These are phyloP conservation scores for Rhypophila decipiens DNA, from an alignment of 495 filamentous ascomycete genomes.

Conservation along the genomic window DNA sequence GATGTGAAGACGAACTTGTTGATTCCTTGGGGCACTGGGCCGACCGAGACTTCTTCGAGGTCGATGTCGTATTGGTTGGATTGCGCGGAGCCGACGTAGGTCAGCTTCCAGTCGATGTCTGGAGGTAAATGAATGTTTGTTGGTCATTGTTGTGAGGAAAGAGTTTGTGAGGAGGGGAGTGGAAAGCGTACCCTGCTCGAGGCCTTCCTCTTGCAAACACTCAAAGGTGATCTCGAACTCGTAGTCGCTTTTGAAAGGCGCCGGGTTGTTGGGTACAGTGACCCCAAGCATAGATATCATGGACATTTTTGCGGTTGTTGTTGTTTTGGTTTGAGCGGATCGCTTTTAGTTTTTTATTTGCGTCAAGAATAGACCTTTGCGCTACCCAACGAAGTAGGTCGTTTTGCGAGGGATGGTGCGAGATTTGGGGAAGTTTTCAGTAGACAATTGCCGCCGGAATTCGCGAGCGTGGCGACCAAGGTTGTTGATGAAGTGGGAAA, in stretches of 20 bases:
- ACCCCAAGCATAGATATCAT: conserved; percentile 94
- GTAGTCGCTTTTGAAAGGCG: conserved; percentile 80
- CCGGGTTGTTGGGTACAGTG: conserved; percentile 93
- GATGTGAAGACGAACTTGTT: conserved; percentile 99
- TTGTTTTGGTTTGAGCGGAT: no score
- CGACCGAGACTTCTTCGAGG: conserved; percentile 92
- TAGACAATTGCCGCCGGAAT: no score
- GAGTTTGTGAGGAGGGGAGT: background rate
- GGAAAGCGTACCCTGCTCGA: conserved; percentile 76
- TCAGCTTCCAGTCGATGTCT: conserved; percentile 99
- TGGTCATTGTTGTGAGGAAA: background rate
- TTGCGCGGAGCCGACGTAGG: conserved; percentile 95
- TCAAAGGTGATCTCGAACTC: conserved; percentile 98
- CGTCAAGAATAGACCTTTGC: no score
- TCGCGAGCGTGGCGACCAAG: no score
- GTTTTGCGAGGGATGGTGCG: no score
- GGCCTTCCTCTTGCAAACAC: conserved; percentile 63
- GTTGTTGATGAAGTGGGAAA: background rate
- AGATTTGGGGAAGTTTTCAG: no score
- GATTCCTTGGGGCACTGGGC: conserved; percentile 90
- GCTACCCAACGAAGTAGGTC: no score
- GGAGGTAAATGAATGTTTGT: background rate
- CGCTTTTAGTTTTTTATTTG: no score
- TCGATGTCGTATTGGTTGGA: conserved; percentile 98
- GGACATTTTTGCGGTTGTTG: conserved; percentile 62